phyloP scores from a whole-genome alignment of 257 asterid genomes.

The Rehmannia glutinosa region DNA sequence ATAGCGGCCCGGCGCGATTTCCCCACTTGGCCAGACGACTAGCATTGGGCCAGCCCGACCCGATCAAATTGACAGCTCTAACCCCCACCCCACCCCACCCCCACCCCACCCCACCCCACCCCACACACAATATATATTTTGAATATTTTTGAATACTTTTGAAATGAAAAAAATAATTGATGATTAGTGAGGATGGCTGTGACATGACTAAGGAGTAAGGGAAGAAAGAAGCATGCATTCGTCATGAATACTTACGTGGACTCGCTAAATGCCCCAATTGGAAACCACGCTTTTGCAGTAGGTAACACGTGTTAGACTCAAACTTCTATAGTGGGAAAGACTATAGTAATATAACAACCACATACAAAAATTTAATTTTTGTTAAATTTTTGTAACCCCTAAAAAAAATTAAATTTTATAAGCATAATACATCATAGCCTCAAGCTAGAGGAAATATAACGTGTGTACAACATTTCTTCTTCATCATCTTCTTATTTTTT shows the following conservation, averaged over 20 bases:
- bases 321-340: background rate
- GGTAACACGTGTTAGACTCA: no score
- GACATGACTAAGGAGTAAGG: background rate
- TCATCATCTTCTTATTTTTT: background rate
- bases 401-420: no score
- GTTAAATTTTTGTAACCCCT: no score
- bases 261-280: background rate
- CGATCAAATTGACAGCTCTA: no score
- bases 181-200: background rate
- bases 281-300: no score
- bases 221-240: background rate
- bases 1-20: no score
- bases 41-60: no score
- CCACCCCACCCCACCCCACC: no score
- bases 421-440: background rate
- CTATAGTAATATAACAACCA: background rate
- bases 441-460: background rate
- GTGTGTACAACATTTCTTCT: background rate
- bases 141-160: no score
- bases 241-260: conserved; percentile 16
- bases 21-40: no score
- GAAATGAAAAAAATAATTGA: background rate
- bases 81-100: no score
- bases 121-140: no score
- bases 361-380: background rate